Percentiles rank a stretch among this genome's conserved stretches.
These are phyloP conservation scores for Microbotryum intermedium DNA, from an alignment of 1,284 basidiomycete species.

Conservation along the genomic window DNA sequence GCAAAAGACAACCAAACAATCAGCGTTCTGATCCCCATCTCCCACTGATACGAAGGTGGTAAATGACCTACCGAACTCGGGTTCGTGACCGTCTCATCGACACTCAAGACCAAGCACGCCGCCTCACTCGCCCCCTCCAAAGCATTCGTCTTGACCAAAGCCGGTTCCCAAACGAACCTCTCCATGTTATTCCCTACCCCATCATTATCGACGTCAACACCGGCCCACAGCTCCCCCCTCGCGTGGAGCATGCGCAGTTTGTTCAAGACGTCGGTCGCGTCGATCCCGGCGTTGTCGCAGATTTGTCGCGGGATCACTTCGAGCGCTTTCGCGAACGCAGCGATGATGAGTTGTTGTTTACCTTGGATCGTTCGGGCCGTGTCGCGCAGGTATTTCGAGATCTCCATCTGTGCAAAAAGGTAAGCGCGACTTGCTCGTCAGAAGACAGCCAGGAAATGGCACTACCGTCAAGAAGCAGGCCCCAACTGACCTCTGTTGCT, in stretches of 20 bases:
- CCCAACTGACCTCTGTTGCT: conserved; percentile 69
- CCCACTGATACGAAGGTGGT: background rate
- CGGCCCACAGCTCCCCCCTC: conserved; percentile 74
- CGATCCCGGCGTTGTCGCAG: conserved; percentile 95
- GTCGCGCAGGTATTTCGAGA: conserved; percentile 84
- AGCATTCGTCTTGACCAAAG: conserved; percentile 90
- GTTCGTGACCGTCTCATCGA: conserved; percentile 90
- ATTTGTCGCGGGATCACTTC: conserved; percentile 98
- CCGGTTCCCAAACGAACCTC: conserved; percentile 95
- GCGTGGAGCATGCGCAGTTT: conserved; percentile 96
- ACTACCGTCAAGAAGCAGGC: background rate
- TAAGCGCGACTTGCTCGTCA: no score
- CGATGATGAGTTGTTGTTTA: conserved; percentile 89
- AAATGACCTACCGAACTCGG: conserved; percentile 42
- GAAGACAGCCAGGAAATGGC: background rate
- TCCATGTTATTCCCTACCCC: conserved; percentile 93
- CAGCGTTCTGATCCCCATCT: background rate
- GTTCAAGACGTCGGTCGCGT: conserved; percentile 95
- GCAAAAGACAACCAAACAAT: background rate
- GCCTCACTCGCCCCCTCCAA: conserved; percentile 92
- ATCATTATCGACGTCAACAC: conserved; percentile 90
- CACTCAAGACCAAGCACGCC: conserved; percentile 85
- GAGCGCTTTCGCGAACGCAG: conserved; percentile 92
- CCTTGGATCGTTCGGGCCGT: conserved; percentile 88
- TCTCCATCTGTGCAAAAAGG: conserved; percentile 75